Conservation (phyloP, 2,329 filamentous ascomycete species). For the Madurella mycetomatis region DNA sequence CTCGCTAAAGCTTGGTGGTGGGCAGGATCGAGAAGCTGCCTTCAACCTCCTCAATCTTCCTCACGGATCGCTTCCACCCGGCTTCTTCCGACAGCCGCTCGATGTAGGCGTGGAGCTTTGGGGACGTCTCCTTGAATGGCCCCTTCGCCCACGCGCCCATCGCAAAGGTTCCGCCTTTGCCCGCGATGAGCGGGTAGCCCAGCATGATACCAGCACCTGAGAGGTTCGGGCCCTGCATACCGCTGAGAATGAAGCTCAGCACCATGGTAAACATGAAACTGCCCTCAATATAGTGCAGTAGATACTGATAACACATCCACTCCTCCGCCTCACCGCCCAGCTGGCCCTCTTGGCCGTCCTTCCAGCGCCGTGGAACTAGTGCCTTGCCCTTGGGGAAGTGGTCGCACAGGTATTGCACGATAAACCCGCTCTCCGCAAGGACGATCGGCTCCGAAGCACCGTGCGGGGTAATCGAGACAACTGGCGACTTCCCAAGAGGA, state of each 20-base stretch:
- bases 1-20: constrained; percentile 4
- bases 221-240: constrained; percentile 42
- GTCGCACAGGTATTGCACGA: constrained; percentile 77
- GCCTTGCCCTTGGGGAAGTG: constrained; percentile 45
- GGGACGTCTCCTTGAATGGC: constrained; percentile 31
- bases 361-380: constrained; percentile 52
- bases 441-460: constrained; percentile 47
- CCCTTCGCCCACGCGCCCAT: constrained; percentile 38
- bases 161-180: constrained; percentile 36
- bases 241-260: constrained; percentile 55
- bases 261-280: constrained; percentile 71
- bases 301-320: constrained; percentile 58
- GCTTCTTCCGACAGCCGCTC: constrained; percentile 41
- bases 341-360: constrained; percentile 53
- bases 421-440: constrained; percentile 76
- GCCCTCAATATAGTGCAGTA: constrained; percentile 72
- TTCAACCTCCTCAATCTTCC: constrained; percentile 48
- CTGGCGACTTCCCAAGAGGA: constrained; percentile 80
- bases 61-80: constrained; percentile 45
- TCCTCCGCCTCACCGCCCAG: constrained; percentile 57
- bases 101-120: constrained; percentile 46
- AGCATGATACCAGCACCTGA: constrained; percentile 52
- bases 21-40: constrained; percentile 34
- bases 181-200: constrained; percentile 48
- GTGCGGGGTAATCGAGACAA: constrained; percentile 59